Evolutionary conservation across 257 asterid genomes (phyloP), one percentile per base, ranked within the genome.

Genomic region (Nicotiana sylvestris): DNA sequence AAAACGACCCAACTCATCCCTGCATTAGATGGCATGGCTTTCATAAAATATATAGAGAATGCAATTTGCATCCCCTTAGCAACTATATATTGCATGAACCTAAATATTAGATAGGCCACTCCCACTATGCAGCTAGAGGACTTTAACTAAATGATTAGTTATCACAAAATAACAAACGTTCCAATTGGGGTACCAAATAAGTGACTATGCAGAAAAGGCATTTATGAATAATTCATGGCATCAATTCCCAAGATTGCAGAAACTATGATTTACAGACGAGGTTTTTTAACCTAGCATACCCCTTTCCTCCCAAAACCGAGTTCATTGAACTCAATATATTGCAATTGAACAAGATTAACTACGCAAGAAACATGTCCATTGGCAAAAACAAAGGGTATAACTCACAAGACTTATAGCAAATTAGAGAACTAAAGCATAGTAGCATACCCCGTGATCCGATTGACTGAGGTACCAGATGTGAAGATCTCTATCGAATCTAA

Each of bases 1-100:
- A 84, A 96, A 94, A 25, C 97, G 98, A 74, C 93, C 87, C 90
- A 96, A 89, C 64, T 93, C 98, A 81, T 95, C 99, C 93, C 99
- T 96, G 92, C 87, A 87, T 21, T 61, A 68, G 58, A 53, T 15
- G 58, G 17, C 16, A 53, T 53, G 18, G 18, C 18, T 12, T 53
- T 53, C 58, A 13, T 53, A 53, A 53, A 53, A 6, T 51, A 74
- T 27, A 35, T 27, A 51, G 62, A 72, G n/a, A 72, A 21, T 29
- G 2, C 30, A 29, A 29, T 29, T 29, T 46, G 6, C 60, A 25
- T 46, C 7, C 21, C 25, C 25, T 12, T 69, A 25, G 37, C 61
- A 72, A 72, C 78, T 72, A 69, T 43, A 9, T 43, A 9, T 12
- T 49, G 49, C 27, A 32, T 46, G 78, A 46, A 72, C 21, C 61